These are phyloP conservation scores for Xerocomellus chrysenteron DNA, from an alignment of 768 basidiomycete species.

Conservation along the genomic window DNA sequence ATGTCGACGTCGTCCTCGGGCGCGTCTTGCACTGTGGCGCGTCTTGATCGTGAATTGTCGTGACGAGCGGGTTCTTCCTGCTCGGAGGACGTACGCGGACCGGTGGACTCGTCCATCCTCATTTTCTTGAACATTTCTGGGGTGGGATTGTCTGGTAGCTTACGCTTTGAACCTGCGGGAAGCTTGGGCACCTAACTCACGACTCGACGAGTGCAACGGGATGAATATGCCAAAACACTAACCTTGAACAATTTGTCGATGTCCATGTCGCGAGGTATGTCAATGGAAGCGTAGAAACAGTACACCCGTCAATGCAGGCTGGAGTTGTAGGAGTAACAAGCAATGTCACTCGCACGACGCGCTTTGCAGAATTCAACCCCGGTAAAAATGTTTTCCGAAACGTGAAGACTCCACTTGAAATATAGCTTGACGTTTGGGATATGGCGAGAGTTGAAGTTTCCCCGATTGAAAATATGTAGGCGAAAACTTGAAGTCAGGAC, in stretches of 20 bases:
- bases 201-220: neutral
- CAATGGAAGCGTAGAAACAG: neutral
- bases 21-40: constrained; percentile 59
- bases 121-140: constrained; percentile 84
- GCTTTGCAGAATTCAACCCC: too few relatives aligned
- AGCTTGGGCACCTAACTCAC: constrained; percentile 61
- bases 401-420: too few relatives aligned
- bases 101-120: constrained; percentile 46
- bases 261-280: constrained; percentile 35
- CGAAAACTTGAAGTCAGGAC: too few relatives aligned
- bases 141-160: constrained; percentile 72
- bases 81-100: constrained; percentile 6
- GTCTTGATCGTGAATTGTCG: constrained; percentile 34
- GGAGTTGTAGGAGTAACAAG: too few relatives aligned
- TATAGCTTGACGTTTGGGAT: too few relatives aligned
- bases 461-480: too few relatives aligned
- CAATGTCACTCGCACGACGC: too few relatives aligned
- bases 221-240: neutral
- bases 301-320: neutral
- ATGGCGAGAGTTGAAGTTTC: too few relatives aligned
- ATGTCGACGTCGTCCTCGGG: constrained; percentile 30
- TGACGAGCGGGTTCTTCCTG: constrained; percentile 9
- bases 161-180: constrained; percentile 65
- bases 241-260: constrained; percentile 54
- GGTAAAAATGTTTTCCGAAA: too few relatives aligned